Percentiles rank a stretch among this genome's conserved stretches.
Evolutionary conservation across 2,329 filamentous ascomycete species (phyloP).

Genomic region (Trichothecium sympodiale): DNA sequence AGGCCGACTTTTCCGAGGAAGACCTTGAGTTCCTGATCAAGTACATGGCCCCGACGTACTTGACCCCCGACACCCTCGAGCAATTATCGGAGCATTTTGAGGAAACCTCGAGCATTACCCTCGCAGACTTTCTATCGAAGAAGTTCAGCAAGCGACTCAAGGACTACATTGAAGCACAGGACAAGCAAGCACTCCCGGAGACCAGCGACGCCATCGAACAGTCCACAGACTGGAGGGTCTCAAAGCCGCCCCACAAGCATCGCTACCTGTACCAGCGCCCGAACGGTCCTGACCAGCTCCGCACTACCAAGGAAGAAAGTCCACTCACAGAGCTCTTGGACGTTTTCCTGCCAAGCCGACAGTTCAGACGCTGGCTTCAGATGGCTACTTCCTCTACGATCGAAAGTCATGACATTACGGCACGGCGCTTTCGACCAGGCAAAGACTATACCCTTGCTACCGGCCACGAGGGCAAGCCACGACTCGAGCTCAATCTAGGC

Average conservation of each 20-base stretch:
- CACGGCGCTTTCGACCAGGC: constrained; percentile 76
- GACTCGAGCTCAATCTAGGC: constrained; percentile 77
- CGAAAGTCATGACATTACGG: constrained; percentile 65
- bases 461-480: constrained; percentile 64
- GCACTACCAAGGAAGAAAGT: constrained; percentile 30
- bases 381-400: constrained; percentile 68
- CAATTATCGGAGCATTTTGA: constrained; percentile 70
- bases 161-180: constrained; percentile 57
- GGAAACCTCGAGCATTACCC: constrained; percentile 72
- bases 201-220: constrained; percentile 46
- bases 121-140: constrained; percentile 66
- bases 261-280: constrained; percentile 74
- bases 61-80: constrained; percentile 84
- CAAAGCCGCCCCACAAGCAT: constrained; percentile 88
- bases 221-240: constrained; percentile 57
- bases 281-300: constrained; percentile 24
- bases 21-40: constrained; percentile 86
- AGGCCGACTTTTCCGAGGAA: constrained; percentile 55
- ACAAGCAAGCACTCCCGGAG: constrained; percentile 35
- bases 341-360: constrained; percentile 68
- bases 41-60: constrained; percentile 81
- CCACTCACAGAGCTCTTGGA: constrained; percentile 71
- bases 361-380: constrained; percentile 85
- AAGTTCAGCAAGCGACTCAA: constrained; percentile 67
- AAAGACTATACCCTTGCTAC: constrained; percentile 90